These are phyloP conservation scores for Rhodosorus marinus DNA, from an alignment of 23 red algal species.

Conservation along the genomic window DNA sequence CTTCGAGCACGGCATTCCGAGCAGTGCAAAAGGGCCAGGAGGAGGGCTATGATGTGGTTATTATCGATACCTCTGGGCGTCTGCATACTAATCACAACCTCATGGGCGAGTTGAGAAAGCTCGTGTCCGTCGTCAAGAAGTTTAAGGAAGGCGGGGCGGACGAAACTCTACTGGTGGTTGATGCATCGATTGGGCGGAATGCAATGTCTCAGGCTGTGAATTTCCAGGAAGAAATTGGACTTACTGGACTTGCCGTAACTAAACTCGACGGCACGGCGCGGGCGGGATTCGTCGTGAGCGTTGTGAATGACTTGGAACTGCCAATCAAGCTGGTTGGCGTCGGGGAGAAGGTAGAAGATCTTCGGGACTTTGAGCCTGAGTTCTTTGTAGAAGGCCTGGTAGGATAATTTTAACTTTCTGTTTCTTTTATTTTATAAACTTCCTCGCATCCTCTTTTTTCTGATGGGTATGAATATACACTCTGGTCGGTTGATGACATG, in stretches of 20 bases:
- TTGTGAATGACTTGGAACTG: conserved; percentile 67
- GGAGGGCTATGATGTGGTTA: conserved; percentile 52
- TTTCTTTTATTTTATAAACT: too few species aligned
- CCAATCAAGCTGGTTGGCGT: conserved; percentile 87
- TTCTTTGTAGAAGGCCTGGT: conserved; percentile 70
- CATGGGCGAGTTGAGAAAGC: conserved; percentile 88
- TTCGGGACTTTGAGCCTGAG: conserved; percentile 77
- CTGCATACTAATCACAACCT: conserved; percentile 81
- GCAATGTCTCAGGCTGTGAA: conserved; percentile 51
- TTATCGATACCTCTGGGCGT: conserved; percentile 79
- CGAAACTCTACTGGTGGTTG: conserved; percentile 80
- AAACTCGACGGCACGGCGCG: conserved; percentile 90
- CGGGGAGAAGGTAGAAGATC: conserved; percentile 81
- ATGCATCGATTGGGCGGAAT: conserved; percentile 80
- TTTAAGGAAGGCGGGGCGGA: conserved; percentile 31
- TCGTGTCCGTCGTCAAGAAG: conserved; percentile 43
- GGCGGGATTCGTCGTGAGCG: conserved; percentile 78
- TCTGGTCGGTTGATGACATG: too few species aligned
- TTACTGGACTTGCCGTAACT: conserved; percentile 69
- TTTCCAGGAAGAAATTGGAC: conserved; percentile 47
- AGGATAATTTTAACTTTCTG: conserved; percentile 23
- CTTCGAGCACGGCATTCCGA: conserved; percentile 39
- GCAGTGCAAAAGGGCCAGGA: conserved; percentile 32
- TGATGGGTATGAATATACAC: too few species aligned
- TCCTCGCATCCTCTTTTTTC: too few species aligned